Evolutionary conservation across 257 asterid species (phyloP).

Genomic region (Scutellaria minor): DNA sequence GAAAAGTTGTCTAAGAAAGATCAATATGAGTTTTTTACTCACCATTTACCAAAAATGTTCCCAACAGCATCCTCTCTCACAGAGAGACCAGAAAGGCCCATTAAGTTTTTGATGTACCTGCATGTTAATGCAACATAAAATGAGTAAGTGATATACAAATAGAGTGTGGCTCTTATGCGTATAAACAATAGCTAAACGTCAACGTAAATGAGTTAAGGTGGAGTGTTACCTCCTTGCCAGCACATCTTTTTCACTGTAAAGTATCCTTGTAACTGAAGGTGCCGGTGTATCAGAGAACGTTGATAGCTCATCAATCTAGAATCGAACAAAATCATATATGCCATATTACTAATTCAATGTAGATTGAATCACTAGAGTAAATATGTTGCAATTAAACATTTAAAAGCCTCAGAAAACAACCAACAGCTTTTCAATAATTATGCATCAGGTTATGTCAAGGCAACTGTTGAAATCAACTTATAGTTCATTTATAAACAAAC

Average conservation of each 20-base stretch:
- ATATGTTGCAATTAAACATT: background rate
- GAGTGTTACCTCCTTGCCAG: slow-evolving; percentile 69
- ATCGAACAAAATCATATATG: background rate
- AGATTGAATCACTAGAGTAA: background rate
- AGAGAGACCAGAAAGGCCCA: slow-evolving; percentile 77
- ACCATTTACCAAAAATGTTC: slow-evolving; percentile 95
- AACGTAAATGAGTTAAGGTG: background rate
- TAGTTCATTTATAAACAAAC: background rate
- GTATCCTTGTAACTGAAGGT: slow-evolving; percentile 88
- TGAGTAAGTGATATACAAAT: background rate
- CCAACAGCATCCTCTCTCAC: slow-evolving; percentile 92
- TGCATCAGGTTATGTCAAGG: background rate
- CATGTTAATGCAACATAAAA: slow-evolving; percentile 27
- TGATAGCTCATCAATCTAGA: slow-evolving; percentile 85
- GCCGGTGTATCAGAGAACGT: slow-evolving; percentile 84
- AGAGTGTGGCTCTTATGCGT: too few relatives aligned
- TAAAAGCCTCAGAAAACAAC: background rate
- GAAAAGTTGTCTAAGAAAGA: background rate
- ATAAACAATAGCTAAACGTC: too few relatives aligned
- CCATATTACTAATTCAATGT: background rate
- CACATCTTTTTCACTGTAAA: slow-evolving; percentile 91
- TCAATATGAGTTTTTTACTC: slow-evolving; percentile 37
- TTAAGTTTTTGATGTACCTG: slow-evolving; percentile 80
- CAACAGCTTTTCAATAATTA: background rate
- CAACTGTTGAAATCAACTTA: background rate